phyloP scores from a whole-genome alignment of 139 green algal genomes.

The Ettlia oleoabundans region DNA sequence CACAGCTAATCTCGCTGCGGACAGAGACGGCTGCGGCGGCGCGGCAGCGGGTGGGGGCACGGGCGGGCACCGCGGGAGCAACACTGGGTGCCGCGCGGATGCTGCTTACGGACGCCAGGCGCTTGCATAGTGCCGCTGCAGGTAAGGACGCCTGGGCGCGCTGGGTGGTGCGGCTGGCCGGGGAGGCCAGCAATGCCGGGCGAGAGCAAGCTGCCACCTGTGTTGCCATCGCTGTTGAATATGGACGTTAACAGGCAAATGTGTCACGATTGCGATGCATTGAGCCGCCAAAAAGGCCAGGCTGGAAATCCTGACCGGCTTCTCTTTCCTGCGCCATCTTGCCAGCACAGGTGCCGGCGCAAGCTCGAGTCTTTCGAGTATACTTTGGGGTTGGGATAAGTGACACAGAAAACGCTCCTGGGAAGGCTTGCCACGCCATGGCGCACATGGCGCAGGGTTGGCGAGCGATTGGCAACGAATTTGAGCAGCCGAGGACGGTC shows the following conservation, averaged over 20 bases:
- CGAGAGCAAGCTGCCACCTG: not conserved
- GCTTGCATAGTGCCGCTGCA: not conserved
- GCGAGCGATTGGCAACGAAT: no score
- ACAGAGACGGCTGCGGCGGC: conserved; percentile 7
- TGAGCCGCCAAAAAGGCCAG: no score
- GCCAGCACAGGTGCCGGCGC: no score
- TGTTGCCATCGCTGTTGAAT: not conserved
- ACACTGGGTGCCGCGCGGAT: conserved; percentile 14
- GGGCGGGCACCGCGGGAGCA: not conserved
- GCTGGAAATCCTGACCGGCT: no score
- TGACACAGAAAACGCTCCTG: no score
- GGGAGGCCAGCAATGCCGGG: not conserved
- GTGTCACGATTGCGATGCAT: not conserved
- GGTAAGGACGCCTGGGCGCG: not conserved
- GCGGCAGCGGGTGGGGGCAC: not conserved
- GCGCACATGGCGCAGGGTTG: no score
- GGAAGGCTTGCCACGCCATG: no score
- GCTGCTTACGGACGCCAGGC: conserved; percentile 8
- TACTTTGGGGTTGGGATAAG: no score
- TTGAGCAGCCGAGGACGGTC: no score
- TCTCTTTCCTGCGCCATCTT: no score
- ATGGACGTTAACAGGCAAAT: not conserved
- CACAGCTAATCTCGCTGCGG: conserved; percentile 36
- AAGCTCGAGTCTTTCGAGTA: no score
- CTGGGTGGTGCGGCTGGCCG: conserved; percentile 5